A percentile compares a stretch with the other conserved stretches of the same genome.
Conservation (phyloP, 169 alveolate genomes). For the Neospora caninum region DNA sequence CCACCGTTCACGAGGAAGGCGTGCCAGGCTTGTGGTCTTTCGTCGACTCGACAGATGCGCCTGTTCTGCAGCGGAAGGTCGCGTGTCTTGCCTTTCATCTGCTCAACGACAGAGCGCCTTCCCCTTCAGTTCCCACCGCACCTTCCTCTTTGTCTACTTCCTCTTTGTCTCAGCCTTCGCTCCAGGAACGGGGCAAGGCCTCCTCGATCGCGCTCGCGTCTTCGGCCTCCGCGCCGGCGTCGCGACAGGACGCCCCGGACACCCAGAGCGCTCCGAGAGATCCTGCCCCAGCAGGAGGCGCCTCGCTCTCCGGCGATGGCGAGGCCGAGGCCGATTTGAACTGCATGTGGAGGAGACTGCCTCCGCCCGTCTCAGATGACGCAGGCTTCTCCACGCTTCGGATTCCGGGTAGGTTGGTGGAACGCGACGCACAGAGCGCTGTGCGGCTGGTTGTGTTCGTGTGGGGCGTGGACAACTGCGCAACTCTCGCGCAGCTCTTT, state of each 20-base stretch:
- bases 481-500: too few relatives aligned
- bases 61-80: constrained; percentile 34
- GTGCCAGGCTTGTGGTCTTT: neutral
- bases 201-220: too few relatives aligned
- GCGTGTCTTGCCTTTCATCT: constrained; percentile 48
- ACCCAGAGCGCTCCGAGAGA: too few relatives aligned
- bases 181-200: neutral
- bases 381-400: constrained; percentile 6
- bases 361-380: neutral
- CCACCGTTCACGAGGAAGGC: neutral
- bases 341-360: neutral
- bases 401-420: neutral
- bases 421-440: neutral
- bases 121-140: neutral
- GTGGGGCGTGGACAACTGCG: too few relatives aligned
- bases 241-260: too few relatives aligned
- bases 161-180: neutral
- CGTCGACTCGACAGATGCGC: neutral
- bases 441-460: too few relatives aligned
- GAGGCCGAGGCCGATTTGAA: neutral
- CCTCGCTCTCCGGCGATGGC: neutral
- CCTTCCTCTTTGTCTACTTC: neutral
- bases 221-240: too few relatives aligned
- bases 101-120: constrained; percentile 15
- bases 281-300: neutral